Base-by-base conservation (phyloP, 23 red algal species). In the Chondrus crispus region DNA sequence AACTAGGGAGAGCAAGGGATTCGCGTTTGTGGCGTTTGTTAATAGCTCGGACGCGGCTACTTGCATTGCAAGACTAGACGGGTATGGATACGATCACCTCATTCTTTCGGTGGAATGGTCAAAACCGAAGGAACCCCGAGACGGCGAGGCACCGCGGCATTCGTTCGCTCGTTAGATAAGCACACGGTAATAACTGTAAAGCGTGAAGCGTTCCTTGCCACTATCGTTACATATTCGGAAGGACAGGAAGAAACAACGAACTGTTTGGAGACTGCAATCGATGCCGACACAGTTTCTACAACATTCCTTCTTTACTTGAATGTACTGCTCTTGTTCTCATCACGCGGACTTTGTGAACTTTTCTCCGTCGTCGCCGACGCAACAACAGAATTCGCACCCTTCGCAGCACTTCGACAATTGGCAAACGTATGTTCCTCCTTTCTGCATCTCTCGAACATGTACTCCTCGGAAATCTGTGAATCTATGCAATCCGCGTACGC, bases 41-140 rank as follows among this genome's bases (percentile, higher is more conserved):
- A 89, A 92, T 49, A 70, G 48, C 20, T 47, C 80, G 10, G 90
- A 93, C 54, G 97, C 97, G 28, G 75, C 74, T 43, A 74, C 71
- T 46, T 94, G 90, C 50, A 96, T 99, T 55, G 89, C 91, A 55
- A 99, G 88, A 88, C 88, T 99, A 45, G 82, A 99, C 58, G 97
- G 97, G 33, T 95, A 80, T 73, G 94, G 94, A 28, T 99, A 99
- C 62, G 97, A 96, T 64, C 97, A 99, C 62, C 75, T 99, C 33
- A 99, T 99, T 86, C 81, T 99, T 26, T 88, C 77, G 10, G 94
- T 96, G 57, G 97, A 99, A 58, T 99, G 97, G 97, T 93, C 94
- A 19, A 90, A 95, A 46, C 96, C 96, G 33, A 95, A 82, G 49
- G 95, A 97, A 85, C 84, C 84, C n/a, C 74, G 80, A 44, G 85